Base-by-base conservation (phyloP, 495 filamentous ascomycete species). In the Geoglossum glabrum region DNA sequence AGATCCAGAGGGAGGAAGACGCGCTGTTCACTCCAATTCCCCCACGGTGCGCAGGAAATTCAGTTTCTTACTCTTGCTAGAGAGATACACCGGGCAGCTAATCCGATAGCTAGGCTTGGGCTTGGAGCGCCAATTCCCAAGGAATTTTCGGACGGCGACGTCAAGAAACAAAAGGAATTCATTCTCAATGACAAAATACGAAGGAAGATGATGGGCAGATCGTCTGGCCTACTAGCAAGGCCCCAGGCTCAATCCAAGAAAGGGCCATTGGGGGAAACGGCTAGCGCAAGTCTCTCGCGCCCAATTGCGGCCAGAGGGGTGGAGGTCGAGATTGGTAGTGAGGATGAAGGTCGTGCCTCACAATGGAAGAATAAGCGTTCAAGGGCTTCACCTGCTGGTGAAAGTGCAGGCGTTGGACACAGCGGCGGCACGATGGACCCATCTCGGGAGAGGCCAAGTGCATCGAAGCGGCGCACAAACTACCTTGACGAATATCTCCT, bases 281-380 rank as follows among this genome's bases (percentile, higher is more conserved):
- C 54, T 17, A 30, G 54, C n/a, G 26, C 28, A 31, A 33, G 23
- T 55, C 0, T 11, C 7, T n/a, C 25, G 26, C 56, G 30, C 55
- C 15, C 19, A 8, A n/a, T 4, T 8, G n/a, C 19, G 6, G 38
- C 17, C 13, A 51, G 31, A 27, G 56, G 28, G 26, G 56, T 25
- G 25, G 45, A n/a, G 49, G 73, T 69, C 5, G 73, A 73, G 15
- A 70, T 70, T 47, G 73, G 77, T 54, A 80, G 81, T 45, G 80
- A 84, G 28, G 80, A 84, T 25, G 70, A 75, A 56, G 80, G 82
- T n/a, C 69, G 81, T 58, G 72, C 77, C 26, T 73, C 75, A 51
- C 63, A 79, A 40, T 75, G 80, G 54, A 76, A 70, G 38, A 69
- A 62, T 55, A 78, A 75, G 64, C 66, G 67, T 34, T 51, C 46